Base-by-base conservation (phyloP, 2,329 filamentous ascomycete species). In the Dryadomyces quercivorus region DNA sequence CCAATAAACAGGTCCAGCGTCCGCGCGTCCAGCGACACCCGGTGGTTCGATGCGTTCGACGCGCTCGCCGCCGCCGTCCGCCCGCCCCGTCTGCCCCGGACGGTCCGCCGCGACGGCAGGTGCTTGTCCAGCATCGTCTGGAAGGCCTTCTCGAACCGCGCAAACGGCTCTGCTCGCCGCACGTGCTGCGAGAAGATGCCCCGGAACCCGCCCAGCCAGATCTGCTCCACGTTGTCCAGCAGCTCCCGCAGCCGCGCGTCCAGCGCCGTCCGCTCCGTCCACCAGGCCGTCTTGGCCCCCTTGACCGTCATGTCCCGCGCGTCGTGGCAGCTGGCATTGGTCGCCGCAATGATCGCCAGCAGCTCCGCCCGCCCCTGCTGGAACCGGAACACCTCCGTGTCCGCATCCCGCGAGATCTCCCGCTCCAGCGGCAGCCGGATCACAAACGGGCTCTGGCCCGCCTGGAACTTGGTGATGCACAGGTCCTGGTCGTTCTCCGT, bases 131-230 rank as follows among this genome's bases (percentile, higher is more conserved):
- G 76, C 3, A 93, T 85, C 55, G 79, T 80, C 54, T 91, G 79
- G 59, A 98, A 90, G 5, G 80, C 81, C 64, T 80, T 82, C 38
- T 89, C 82, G 65, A 98, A 97, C 34, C 80, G 80, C 5, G 80
- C 78, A 36, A 97, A 71, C 12, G 88, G 72, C 26, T 83, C 76
- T 1, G 79, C 71, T 20, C 85, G 76, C 42, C 77, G 76, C 50
- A 74, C 68, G 53, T 86, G 80, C 53, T 88, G 85, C 1, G 89
- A 91, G 64, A 98, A 92, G n/a, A 98, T 85, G 16, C 92, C 91
- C 55, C 84, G 85, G 75, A 98, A 98, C 0, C 93, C 93, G 50
- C 92, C 91, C 5, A 98, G 80, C 93, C 93, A 98, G 21, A 93
- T 84, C 58, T 87, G 85, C 67, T 98, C 92, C 43, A 98, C 86